A percentile compares a stretch with the other conserved stretches of the same genome.
Evolutionary conservation across 371 early-diverging fungal species (phyloP).

Genomic region (Massospora cicadina): DNA sequence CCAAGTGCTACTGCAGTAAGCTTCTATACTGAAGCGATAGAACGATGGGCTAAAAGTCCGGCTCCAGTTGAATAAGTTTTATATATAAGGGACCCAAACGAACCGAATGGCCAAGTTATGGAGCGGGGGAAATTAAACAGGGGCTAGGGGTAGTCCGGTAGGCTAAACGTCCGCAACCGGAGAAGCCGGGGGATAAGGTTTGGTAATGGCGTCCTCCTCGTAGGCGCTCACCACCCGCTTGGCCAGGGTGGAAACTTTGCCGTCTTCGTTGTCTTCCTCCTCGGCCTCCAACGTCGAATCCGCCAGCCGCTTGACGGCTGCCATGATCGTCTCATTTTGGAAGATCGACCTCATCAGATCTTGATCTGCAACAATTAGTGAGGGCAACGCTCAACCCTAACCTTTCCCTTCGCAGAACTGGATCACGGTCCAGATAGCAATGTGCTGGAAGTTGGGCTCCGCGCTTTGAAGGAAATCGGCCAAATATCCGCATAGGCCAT

Average conservation of each 20-base stretch:
- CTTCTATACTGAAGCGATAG: too few species aligned
- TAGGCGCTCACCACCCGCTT: conserved; percentile 1
- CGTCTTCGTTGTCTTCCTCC: conserved; percentile 6
- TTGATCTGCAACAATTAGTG: neutral
- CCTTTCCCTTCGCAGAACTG: conserved; percentile 56
- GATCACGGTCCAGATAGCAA: conserved; percentile 80
- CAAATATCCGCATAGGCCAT: conserved; percentile 53
- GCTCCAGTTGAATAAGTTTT: too few species aligned
- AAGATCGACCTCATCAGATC: conserved; percentile 1
- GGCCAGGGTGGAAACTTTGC: conserved; percentile 1
- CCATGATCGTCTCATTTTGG: conserved; percentile 4
- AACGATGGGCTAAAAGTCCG: too few species aligned
- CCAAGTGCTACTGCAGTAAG: too few species aligned
- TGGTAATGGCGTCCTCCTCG: neutral
- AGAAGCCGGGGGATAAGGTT: too few species aligned
- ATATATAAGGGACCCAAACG: too few species aligned
- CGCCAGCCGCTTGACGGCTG: neutral
- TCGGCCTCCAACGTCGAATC: neutral
- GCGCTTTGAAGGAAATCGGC: conserved; percentile 44
- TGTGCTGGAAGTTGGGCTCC: conserved; percentile 60
- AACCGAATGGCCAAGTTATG: too few species aligned
- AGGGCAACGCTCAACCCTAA: conserved; percentile 12
- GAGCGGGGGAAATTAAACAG: too few species aligned
- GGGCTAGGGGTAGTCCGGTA: too few species aligned
- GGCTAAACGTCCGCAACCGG: too few species aligned